phyloP scores from a whole-genome alignment of 164 flowering plant genomes.

The Aristolochia fimbriata region DNA sequence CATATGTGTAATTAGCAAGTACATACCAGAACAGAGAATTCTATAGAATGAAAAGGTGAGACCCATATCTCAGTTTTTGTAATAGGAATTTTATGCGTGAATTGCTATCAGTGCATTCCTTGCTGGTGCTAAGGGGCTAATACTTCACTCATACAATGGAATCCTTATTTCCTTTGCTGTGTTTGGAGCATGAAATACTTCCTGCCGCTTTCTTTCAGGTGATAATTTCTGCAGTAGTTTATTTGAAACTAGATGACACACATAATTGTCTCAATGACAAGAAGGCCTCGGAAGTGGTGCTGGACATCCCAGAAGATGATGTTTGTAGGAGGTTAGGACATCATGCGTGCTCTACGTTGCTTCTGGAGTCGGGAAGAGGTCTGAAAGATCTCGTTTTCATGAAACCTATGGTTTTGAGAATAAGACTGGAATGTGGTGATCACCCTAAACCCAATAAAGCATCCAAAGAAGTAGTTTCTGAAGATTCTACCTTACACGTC shows the following conservation, averaged over 20 bases:
- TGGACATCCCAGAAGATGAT: conserved; percentile 29
- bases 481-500: conserved; percentile 46
- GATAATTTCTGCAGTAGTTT: conserved; percentile 33
- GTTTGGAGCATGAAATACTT: background rate
- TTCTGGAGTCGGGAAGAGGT: conserved; percentile 34
- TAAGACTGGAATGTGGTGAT: conserved; percentile 32
- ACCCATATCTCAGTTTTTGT: background rate
- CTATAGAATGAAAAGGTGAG: background rate
- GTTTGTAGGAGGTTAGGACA: conserved; percentile 11
- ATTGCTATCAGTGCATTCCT: background rate
- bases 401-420: conserved; percentile 54
- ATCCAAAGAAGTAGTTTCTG: conserved; percentile 29
- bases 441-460: conserved; percentile 46
- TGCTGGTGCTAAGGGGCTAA: background rate
- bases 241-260: conserved; percentile 6
- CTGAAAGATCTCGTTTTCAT: conserved; percentile 44
- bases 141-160: background rate
- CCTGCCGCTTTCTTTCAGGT: conserved; percentile 32
- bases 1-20: too few species aligned
- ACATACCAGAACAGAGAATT: too few species aligned
- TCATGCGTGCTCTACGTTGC: conserved; percentile 24
- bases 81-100: background rate
- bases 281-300: conserved; percentile 32
- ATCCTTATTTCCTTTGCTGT: background rate
- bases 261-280: conserved; percentile 4